Evolutionary conservation across 164 flowering plant species (phyloP).

Genomic region (Aristolochia fimbriata): DNA sequence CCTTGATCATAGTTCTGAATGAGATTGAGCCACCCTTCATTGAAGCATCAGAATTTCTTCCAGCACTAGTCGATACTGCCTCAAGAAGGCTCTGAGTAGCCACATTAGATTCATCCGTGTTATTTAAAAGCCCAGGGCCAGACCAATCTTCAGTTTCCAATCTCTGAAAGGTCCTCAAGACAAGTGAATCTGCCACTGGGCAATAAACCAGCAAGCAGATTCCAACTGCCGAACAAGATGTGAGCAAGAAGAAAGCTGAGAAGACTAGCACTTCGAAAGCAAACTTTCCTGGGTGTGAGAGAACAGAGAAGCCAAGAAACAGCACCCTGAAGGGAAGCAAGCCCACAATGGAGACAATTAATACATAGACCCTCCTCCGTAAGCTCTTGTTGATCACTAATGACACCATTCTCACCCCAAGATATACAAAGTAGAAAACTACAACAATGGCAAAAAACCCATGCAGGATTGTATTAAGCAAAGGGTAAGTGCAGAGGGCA

Average conservation of each 20-base stretch:
- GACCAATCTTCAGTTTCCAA: slow-evolving; percentile 43
- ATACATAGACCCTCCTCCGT: slow-evolving; percentile 64
- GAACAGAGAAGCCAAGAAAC: slow-evolving; percentile 76
- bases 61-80: slow-evolving; percentile 32
- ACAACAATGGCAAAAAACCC: slow-evolving; percentile 59
- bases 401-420: slow-evolving; percentile 58
- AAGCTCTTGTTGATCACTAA: slow-evolving; percentile 78
- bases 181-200: slow-evolving; percentile 82
- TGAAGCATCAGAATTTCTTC: slow-evolving; percentile 56
- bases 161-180: slow-evolving; percentile 40
- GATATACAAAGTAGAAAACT: slow-evolving; percentile 55
- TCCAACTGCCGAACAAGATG: slow-evolving; percentile 56
- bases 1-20: slow-evolving; percentile 53
- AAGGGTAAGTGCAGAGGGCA: slow-evolving; percentile 79
- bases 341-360: slow-evolving; percentile 61
- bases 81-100: slow-evolving; percentile 49
- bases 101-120: slow-evolving; percentile 41
- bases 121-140: slow-evolving; percentile 11
- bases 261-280: slow-evolving; percentile 64
- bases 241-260: slow-evolving; percentile 59
- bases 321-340: slow-evolving; percentile 68
- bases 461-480: slow-evolving; percentile 60
- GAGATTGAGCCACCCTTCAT: slow-evolving; percentile 76
- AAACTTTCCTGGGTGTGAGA: slow-evolving; percentile 47
- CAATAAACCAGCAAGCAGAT: slow-evolving; percentile 75